These are phyloP conservation scores for Sphaerulina vaccinii DNA, from an alignment of 2,329 filamentous ascomycete genomes.

Conservation along the genomic window DNA sequence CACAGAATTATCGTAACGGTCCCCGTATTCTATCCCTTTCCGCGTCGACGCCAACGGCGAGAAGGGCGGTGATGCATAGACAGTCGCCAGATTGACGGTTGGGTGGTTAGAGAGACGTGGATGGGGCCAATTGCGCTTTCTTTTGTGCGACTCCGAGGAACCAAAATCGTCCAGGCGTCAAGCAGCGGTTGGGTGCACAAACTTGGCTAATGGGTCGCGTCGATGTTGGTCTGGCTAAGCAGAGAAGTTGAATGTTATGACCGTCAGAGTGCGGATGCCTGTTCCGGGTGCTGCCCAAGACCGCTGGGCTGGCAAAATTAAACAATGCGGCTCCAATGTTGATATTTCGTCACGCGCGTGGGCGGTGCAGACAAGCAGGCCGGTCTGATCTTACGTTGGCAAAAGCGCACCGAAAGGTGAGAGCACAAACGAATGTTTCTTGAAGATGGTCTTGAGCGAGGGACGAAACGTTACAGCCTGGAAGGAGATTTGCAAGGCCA, in stretches of 20 bases:
- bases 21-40: slow-evolving; percentile 25
- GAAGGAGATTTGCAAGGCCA: slow-evolving; percentile 20
- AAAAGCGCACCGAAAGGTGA: background rate
- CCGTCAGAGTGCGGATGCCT: slow-evolving; percentile 22
- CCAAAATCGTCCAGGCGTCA: slow-evolving; percentile 10
- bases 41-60: slow-evolving; percentile 34
- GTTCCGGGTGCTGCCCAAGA: slow-evolving; percentile 28
- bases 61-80: slow-evolving; percentile 36
- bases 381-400: background rate
- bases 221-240: slow-evolving; percentile 16
- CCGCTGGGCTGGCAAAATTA: slow-evolving; percentile 21
- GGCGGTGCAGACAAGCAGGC: slow-evolving; percentile 3
- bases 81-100: slow-evolving; percentile 32
- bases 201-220: slow-evolving; percentile 14
- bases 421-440: slow-evolving; percentile 9
- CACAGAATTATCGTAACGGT: slow-evolving; percentile 26
- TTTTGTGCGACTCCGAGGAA: slow-evolving; percentile 1
- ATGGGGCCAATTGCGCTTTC: background rate
- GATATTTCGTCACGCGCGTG: slow-evolving; percentile 10
- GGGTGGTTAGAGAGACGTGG: slow-evolving; percentile 6
- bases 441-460: slow-evolving; percentile 24
- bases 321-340: slow-evolving; percentile 3
- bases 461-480: slow-evolving; percentile 25
- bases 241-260: slow-evolving; percentile 22
- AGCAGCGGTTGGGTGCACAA: slow-evolving; percentile 1